Conservation (phyloP, 176 grass and related monocot genomes). For the Phoenix dactylifera region DNA sequence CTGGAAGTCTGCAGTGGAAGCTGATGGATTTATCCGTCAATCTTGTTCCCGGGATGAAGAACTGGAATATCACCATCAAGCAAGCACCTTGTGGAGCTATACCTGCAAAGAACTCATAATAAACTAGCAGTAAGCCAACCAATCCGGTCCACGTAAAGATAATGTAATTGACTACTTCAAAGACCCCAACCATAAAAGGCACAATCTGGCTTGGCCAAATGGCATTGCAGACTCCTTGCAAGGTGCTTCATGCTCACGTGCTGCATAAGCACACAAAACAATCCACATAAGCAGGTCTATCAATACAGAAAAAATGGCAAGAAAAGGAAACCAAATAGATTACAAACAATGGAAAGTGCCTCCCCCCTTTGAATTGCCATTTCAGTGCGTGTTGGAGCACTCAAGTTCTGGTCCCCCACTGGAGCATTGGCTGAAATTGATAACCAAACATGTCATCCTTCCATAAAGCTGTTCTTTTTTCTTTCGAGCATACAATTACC, state of each 20-base stretch:
- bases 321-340: not conserved
- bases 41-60: constrained; percentile 75
- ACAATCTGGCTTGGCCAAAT: constrained; percentile 91
- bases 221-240: constrained; percentile 78
- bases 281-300: not conserved
- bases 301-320: not conserved
- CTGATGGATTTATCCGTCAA: constrained; percentile 83
- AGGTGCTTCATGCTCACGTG: constrained; percentile 90
- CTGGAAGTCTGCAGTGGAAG: constrained; percentile 93
- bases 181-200: constrained; percentile 75
- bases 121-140: constrained; percentile 2
- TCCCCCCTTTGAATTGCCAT: constrained; percentile 86
- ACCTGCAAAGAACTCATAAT: constrained; percentile 32
- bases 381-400: constrained; percentile 56
- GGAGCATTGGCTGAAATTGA: constrained; percentile 57
- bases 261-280: constrained; percentile 36
- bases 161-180: not conserved
- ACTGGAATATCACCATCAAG: constrained; percentile 92
- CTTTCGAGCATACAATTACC: too few relatives aligned
- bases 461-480: too few relatives aligned
- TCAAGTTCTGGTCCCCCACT: constrained; percentile 43
- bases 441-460: not conserved
- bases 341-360: constrained; percentile 56
- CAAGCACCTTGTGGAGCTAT: constrained; percentile 78
- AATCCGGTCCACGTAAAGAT: not conserved